phyloP scores from a whole-genome alignment of 2,329 filamentous ascomycete genomes.

The Scedosporium apiospermum region DNA sequence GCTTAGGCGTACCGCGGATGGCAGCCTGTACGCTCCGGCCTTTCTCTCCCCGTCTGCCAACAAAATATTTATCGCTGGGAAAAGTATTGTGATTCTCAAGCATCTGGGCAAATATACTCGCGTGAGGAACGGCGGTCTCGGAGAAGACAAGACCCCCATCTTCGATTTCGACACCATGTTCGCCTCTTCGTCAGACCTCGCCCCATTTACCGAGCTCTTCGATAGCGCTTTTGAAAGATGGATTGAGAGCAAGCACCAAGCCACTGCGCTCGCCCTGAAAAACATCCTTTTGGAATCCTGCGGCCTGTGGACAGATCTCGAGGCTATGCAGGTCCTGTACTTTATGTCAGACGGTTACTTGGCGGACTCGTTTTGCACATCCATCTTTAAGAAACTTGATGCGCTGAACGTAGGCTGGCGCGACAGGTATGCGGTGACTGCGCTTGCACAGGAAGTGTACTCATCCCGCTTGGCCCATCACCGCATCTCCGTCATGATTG shows the following conservation, averaged over 20 bases:
- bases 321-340: slow-evolving; percentile 63
- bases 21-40: slow-evolving; percentile 56
- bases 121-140: slow-evolving; percentile 15
- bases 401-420: slow-evolving; percentile 54
- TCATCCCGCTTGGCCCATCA: slow-evolving; percentile 47
- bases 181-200: slow-evolving; percentile 35
- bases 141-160: slow-evolving; percentile 24
- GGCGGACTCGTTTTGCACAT: slow-evolving; percentile 54
- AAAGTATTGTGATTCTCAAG: slow-evolving; percentile 77
- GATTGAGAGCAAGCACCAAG: slow-evolving; percentile 64
- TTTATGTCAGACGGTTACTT: slow-evolving; percentile 65
- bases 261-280: slow-evolving; percentile 58
- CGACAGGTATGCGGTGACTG: slow-evolving; percentile 72
- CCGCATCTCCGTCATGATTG: slow-evolving; percentile 51
- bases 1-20: slow-evolving; percentile 51
- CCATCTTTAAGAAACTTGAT: slow-evolving; percentile 69
- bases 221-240: slow-evolving; percentile 61
- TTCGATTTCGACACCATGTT: slow-evolving; percentile 52
- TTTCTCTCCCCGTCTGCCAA: slow-evolving; percentile 63
- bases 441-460: slow-evolving; percentile 66
- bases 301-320: slow-evolving; percentile 54
- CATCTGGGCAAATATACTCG: slow-evolving; percentile 48
- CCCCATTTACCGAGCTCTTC: slow-evolving; percentile 69
- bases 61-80: slow-evolving; percentile 79
- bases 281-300: slow-evolving; percentile 59